These are phyloP conservation scores for Scytalidium lignicola DNA, from an alignment of 2,329 filamentous ascomycete species.

Conservation along the genomic window DNA sequence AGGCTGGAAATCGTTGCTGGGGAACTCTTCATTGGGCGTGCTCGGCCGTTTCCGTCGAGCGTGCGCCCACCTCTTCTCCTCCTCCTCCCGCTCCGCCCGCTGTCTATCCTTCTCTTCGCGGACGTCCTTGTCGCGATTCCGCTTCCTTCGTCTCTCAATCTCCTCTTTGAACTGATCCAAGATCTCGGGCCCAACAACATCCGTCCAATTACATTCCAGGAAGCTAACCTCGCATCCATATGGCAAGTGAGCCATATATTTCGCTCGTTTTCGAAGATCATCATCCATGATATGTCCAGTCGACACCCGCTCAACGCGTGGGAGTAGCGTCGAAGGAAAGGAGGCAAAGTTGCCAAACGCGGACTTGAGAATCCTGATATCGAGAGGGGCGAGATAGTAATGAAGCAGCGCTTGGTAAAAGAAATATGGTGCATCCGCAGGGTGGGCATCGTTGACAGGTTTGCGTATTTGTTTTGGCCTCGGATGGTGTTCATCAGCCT, in stretches of 20 bases:
- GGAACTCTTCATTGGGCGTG: conserved; percentile 41
- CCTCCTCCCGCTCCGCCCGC: conserved; percentile 63
- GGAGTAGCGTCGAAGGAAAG: conserved; percentile 66
- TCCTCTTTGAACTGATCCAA: conserved; percentile 58
- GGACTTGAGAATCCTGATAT: conserved; percentile 68
- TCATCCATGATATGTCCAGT: conserved; percentile 69
- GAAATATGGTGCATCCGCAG: conserved; percentile 46
- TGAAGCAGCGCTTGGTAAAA: conserved; percentile 70
- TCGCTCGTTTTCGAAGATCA: conserved; percentile 62
- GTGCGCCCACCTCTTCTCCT: conserved; percentile 58
- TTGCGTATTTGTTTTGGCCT: background rate
- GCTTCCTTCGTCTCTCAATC: conserved; percentile 57
- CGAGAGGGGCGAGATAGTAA: conserved; percentile 66
- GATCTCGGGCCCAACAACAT: conserved; percentile 57
- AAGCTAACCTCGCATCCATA: conserved; percentile 69
- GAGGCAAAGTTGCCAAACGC: conserved; percentile 63
- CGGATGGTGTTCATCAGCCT: conserved; percentile 2
- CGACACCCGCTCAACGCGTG: conserved; percentile 65
- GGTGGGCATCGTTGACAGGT: conserved; percentile 15
- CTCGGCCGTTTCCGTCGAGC: conserved; percentile 51
- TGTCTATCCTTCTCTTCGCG: conserved; percentile 66
- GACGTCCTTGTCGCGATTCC: conserved; percentile 62
- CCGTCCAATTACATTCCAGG: conserved; percentile 71
- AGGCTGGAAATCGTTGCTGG: conserved; percentile 60
- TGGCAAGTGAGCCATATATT: conserved; percentile 66